Evolutionary conservation across 1,139 yeast species (phyloP), one percentile per base, ranked within the genome.

Genomic region (Candida sp.): DNA sequence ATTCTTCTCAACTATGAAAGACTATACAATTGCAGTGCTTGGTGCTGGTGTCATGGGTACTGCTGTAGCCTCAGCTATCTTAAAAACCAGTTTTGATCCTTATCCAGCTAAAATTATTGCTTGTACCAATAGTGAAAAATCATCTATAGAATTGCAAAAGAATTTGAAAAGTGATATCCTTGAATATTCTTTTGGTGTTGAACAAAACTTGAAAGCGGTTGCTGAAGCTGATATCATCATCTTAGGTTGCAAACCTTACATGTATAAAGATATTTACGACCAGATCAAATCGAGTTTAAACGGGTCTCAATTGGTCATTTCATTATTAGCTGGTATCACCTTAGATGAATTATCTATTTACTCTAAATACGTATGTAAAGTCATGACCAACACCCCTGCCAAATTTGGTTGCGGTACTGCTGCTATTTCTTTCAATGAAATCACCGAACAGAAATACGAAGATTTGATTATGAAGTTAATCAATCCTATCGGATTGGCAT

Each of bases 301-400:
- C 42, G 68, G 73, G 21, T 75, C 74, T 33, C 88, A 87, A 58
- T 68, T 89, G 51, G 61, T 93, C 29, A 84, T 93, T 46, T 88
- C 97, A 7, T 71, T 93, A 54, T 81, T 90, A 54, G 99, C 99
- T 2, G 99, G 99, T 19, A 87, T 90, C 75, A 88, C 96, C 22
- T 82, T 90, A 49, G 81, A 71, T 21, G 88, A 85, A 59, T 75
- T 91, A 55, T 58, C 67, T 27, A 61, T 66, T 3, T 79, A 77
- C 59, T 71, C 90, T 5, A 61, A 70, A 4, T 68, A 73, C 42
- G 82, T 91, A 39, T 89, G 95, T 40, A 81, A 96, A 52, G 96
- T 95, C n/a, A 91, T 95, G 96, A 93, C 99, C 46, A 93, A 93
- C 66, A 93, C 99, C 0, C 98, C 99, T 4, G 95, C 97, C 36